Conservation (phyloP, 768 basidiomycete species). For the Holtermanniella nyarrowii region DNA sequence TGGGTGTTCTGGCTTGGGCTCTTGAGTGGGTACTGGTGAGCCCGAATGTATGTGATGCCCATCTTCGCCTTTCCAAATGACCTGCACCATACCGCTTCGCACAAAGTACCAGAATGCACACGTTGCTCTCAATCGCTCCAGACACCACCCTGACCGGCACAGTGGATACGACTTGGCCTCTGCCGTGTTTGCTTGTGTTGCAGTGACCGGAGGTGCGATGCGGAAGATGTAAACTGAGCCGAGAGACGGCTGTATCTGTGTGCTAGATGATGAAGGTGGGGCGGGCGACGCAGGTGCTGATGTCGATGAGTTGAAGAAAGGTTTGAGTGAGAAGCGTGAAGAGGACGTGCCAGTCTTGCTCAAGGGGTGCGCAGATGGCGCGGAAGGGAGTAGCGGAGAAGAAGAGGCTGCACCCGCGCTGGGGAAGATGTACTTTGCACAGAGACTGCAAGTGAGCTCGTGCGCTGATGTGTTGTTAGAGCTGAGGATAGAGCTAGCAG, state of each 20-base stretch:
- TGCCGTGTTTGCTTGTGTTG: slow-evolving; percentile 12
- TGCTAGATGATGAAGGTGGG: slow-evolving; percentile 7
- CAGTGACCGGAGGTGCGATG: slow-evolving; percentile 20
- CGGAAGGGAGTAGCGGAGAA: slow-evolving; percentile 16
- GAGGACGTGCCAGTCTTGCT: slow-evolving; percentile 45
- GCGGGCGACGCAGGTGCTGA: slow-evolving; percentile 27
- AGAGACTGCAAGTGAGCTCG: slow-evolving; percentile 67
- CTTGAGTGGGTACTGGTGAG: neutral
- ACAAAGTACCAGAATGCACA: slow-evolving; percentile 86
- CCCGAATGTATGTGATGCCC: slow-evolving; percentile 3
- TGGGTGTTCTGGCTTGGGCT: neutral
- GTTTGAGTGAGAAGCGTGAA: slow-evolving; percentile 39
- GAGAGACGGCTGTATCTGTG: slow-evolving; percentile 14
- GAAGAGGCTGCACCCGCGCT: slow-evolving; percentile 15
- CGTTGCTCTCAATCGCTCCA: slow-evolving; percentile 69
- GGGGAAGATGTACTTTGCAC: slow-evolving; percentile 52
- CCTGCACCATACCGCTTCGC: slow-evolving; percentile 67
- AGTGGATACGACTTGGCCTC: slow-evolving; percentile 53
- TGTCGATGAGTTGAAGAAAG: slow-evolving; percentile 41
- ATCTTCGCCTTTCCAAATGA: slow-evolving; percentile 75
- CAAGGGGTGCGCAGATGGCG: slow-evolving; percentile 51
- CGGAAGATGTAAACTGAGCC: slow-evolving; percentile 41
- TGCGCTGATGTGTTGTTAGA: slow-evolving; percentile 45
- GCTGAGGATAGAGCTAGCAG: slow-evolving; percentile 52
- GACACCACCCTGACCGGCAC: slow-evolving; percentile 76